phyloP scores from a whole-genome alignment of 352 stramenopile species.

The Pelagophyceae sp. region DNA sequence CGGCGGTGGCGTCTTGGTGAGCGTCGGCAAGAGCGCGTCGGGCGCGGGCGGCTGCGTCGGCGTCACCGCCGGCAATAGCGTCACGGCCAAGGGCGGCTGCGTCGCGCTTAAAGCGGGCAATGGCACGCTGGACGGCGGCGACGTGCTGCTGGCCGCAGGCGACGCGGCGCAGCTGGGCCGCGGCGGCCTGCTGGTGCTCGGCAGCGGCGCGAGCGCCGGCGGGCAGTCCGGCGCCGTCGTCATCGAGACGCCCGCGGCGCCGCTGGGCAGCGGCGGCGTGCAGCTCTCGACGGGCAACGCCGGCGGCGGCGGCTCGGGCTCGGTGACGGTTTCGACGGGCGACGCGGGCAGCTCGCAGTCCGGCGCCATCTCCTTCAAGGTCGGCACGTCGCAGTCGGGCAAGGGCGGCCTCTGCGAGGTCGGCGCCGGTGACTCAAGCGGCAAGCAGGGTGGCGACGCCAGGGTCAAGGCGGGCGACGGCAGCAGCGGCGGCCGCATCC shows the following conservation, averaged over 20 bases:
- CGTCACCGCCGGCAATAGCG: conserved; percentile 48
- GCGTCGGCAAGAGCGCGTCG: conserved; percentile 24
- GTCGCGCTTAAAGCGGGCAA: conserved; percentile 53
- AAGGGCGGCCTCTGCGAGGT: conserved; percentile 3
- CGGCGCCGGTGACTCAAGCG: conserved; percentile 4
- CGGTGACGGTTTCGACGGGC: conserved; percentile 12
- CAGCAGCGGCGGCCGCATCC: conserved; percentile 12
- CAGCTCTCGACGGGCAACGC: conserved; percentile 29
- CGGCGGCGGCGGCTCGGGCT: conserved; percentile 10
- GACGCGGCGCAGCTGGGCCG: background rate
- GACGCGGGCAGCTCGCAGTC: conserved; percentile 2
- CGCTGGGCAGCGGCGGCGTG: conserved; percentile 33
- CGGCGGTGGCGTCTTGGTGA: conserved; percentile 33
- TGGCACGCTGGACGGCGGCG: conserved; percentile 34
- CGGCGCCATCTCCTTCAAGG: conserved; percentile 40
- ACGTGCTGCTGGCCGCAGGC: conserved; percentile 55
- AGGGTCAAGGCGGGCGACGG: background rate
- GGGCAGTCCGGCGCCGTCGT: conserved; percentile 22
- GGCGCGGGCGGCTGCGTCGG: conserved; percentile 39
- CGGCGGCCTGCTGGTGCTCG: conserved; percentile 27
- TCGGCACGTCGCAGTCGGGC: conserved; percentile 32
- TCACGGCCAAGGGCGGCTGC: conserved; percentile 58
- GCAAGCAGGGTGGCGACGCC: background rate
- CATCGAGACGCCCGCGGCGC: conserved; percentile 34
- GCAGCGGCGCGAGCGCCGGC: conserved; percentile 24